Evolutionary conservation across 805 yeast genomes (phyloP), one percentile per base, ranked within the genome.

Genomic region (Pichia scutulata): DNA sequence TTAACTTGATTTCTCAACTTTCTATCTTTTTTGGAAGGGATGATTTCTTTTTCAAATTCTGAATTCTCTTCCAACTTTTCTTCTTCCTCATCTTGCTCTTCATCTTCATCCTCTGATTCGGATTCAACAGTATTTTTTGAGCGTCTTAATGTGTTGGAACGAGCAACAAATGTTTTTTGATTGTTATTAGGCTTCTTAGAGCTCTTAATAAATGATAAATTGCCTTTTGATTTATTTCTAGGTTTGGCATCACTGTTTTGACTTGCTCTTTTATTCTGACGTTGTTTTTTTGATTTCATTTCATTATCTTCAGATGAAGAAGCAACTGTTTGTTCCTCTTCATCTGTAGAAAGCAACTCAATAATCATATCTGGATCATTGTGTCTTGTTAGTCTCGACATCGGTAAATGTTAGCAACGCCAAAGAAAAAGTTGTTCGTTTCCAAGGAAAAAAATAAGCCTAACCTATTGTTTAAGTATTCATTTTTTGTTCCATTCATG

Each of bases 331-430:
- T 30, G 16, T 14, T 14, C 36, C 12, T 16, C 26, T 24, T 23
- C 44, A 19, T 48, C 45, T n/a, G 51, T 39, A 2, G 54, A 51
- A 16, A 44, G 39, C 12, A 51, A 33, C 10, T 45, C 51, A 23
- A 51, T 45, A 6, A 51, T 47, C 21, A 41, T 43, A 33, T 39
- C 43, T 26, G 37, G 19, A 10, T 33, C 9, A 7, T 14, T 16
- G 4, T 9, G 2, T 33, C 37, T 33, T 33, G 37, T 33, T n/a
- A 18, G 5, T 33, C n/a, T n/a, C 9, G 19, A 33, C 37, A 33
- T n/a, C 10, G 3, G n/a, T 33, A 7, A 3, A 10, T 13, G n/a
- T 7, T 13, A 7, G 37, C 9, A 4, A 16, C n/a, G 37, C n/a
- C 19, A 13, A 12, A 13, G 12, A 28, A 28, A 28, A 16, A 28